Evolutionary conservation across 805 yeast species (phyloP).

Genomic region (Wickerhamomyces canadensis): DNA sequence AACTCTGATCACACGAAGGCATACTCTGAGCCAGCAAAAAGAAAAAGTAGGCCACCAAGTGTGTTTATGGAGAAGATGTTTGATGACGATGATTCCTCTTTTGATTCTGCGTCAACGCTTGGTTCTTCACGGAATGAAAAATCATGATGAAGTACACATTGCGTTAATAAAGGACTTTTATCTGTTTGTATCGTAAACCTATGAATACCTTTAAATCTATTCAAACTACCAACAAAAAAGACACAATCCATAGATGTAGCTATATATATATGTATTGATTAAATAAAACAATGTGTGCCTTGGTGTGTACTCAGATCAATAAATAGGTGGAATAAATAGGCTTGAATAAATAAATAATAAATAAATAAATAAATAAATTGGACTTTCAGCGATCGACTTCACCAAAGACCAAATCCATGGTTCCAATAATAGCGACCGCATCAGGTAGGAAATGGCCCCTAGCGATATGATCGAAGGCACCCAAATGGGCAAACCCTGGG

Average conservation of each 20-base stretch:
- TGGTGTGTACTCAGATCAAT: no score
- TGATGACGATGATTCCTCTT: slow-evolving; percentile 20
- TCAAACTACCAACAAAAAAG: no score
- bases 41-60: slow-evolving; percentile 41
- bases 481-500: slow-evolving; percentile 90
- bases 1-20: neutral
- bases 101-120: slow-evolving; percentile 7
- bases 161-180: no score
- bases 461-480: slow-evolving; percentile 80
- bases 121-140: no score
- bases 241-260: no score
- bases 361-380: neutral
- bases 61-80: slow-evolving; percentile 41
- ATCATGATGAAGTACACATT: slow-evolving; percentile 17
- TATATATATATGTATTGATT: slow-evolving; percentile 1
- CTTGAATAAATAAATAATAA: slow-evolving; percentile 2
- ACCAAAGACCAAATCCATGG: slow-evolving; percentile 93
- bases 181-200: no score
- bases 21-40: slow-evolving; percentile 3
- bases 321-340: slow-evolving; percentile 9
- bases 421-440: slow-evolving; percentile 90
- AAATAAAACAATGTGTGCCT: no score
- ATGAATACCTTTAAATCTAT: no score
- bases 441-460: slow-evolving; percentile 87
- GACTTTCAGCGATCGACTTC: slow-evolving; percentile 76